Evolutionary conservation across 2,329 filamentous ascomycete species (phyloP).

Genomic region (Gnomoniopsis sp.): DNA sequence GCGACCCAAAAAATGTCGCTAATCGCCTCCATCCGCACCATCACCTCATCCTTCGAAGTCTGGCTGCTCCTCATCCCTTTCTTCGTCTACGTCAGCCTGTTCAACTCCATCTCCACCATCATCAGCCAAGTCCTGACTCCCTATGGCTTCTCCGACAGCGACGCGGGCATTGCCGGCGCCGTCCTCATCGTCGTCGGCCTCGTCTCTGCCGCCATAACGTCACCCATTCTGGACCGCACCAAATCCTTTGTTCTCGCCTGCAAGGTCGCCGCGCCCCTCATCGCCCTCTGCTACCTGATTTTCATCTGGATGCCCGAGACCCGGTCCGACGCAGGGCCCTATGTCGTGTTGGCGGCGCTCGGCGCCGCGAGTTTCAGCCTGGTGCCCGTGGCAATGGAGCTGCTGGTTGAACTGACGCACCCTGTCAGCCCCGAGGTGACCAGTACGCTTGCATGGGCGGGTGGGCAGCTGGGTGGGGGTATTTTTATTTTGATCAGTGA

Average conservation of each 20-base stretch:
- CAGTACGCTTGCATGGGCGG: constrained; percentile 78
- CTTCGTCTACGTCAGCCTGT: constrained; percentile 80
- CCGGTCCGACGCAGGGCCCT: constrained; percentile 60
- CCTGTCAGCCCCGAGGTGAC: constrained; percentile 85
- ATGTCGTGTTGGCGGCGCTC: constrained; percentile 69
- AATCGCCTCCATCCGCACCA: constrained; percentile 46
- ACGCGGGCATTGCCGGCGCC: constrained; percentile 87
- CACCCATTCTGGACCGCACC: constrained; percentile 79
- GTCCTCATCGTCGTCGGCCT: constrained; percentile 88
- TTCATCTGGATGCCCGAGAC: constrained; percentile 79
- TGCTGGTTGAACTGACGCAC: constrained; percentile 80
- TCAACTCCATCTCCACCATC: constrained; percentile 86
- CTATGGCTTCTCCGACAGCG: constrained; percentile 77
- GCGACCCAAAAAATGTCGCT: constrained; percentile 54
- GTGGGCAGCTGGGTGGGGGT: constrained; percentile 81
- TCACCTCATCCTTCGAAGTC: constrained; percentile 64
- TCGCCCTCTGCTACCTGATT: constrained; percentile 68
- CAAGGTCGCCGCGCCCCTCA: constrained; percentile 70
- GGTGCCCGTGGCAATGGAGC: constrained; percentile 82
- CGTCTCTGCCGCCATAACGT: constrained; percentile 69
- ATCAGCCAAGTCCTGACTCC: constrained; percentile 87
- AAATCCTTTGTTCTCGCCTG: constrained; percentile 75
- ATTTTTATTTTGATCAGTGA: constrained; percentile 82
- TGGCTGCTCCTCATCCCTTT: constrained; percentile 83
- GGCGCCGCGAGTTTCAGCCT: constrained; percentile 79